These are phyloP conservation scores for Taiwanofungus camphoratus DNA, from an alignment of 1,284 basidiomycete genomes.

Conservation along the genomic window DNA sequence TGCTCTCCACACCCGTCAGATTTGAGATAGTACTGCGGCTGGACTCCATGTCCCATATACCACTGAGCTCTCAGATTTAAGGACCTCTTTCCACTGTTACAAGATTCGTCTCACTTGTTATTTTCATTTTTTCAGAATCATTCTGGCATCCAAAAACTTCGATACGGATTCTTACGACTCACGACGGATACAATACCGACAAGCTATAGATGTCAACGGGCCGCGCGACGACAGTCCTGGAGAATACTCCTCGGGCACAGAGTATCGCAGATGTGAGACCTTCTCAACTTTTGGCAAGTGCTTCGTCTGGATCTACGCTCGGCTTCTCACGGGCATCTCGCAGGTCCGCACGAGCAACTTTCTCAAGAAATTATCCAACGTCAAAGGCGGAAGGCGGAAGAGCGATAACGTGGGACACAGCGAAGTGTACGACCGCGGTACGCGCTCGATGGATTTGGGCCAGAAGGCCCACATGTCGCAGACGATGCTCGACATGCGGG, in stretches of 20 bases:
- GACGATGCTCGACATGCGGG: slow-evolving; percentile 14
- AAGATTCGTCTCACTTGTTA: neutral
- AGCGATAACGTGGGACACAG: slow-evolving; percentile 9
- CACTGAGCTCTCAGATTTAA: neutral
- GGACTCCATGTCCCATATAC: slow-evolving; percentile 1
- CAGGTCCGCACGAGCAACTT: slow-evolving; percentile 23
- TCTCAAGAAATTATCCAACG: slow-evolving; percentile 21
- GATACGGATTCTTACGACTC: no score
- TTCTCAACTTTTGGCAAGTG: slow-evolving; percentile 19
- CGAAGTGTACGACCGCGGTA: slow-evolving; percentile 13
- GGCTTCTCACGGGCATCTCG: slow-evolving; percentile 9
- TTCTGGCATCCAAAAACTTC: no score
- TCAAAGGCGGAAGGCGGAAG: slow-evolving; percentile 16
- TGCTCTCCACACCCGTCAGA: no score
- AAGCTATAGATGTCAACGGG: slow-evolving; percentile 14
- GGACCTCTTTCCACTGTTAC: neutral
- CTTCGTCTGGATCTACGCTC: neutral
- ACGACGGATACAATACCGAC: no score
- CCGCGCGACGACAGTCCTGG: slow-evolving; percentile 11
- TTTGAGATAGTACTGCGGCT: slow-evolving; percentile 2
- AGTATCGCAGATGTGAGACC: slow-evolving; percentile 10
- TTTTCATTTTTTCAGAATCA: neutral
- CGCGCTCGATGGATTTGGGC: slow-evolving; percentile 20
- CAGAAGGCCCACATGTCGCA: slow-evolving; percentile 12
- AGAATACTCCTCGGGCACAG: slow-evolving; percentile 12